Evolutionary conservation across 1,284 basidiomycete species (phyloP).

Genomic region (Rhodofomes roseus): DNA sequence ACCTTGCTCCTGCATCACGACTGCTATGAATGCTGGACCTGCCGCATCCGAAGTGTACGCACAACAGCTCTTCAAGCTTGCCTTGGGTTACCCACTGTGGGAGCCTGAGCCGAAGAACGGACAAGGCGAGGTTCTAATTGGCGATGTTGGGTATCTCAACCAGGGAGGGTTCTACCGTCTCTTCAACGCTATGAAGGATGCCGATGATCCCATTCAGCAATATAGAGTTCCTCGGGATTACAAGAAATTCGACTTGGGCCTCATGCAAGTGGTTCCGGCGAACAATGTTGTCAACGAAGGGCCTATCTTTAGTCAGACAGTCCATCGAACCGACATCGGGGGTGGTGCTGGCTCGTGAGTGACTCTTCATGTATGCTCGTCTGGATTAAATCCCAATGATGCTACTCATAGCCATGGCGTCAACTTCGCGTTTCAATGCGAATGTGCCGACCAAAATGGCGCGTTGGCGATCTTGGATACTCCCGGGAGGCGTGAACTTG

Average conservation of each 20-base stretch:
- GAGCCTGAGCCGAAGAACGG: conserved; percentile 10
- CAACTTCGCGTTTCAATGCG: not conserved
- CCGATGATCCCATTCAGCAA: not conserved
- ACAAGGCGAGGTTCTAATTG: conserved; percentile 9
- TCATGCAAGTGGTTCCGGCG: not conserved
- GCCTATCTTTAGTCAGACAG: not conserved
- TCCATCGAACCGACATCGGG: not conserved
- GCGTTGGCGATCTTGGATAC: not conserved
- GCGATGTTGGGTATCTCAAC: conserved; percentile 14
- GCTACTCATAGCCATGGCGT: not conserved
- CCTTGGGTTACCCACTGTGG: conserved; percentile 11
- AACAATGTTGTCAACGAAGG: not conserved
- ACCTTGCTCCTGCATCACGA: not conserved
- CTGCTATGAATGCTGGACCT: not conserved
- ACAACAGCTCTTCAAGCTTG: conserved; percentile 10
- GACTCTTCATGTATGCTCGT: not conserved
- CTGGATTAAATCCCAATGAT: not conserved
- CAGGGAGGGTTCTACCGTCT: conserved; percentile 13
- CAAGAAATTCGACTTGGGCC: not conserved
- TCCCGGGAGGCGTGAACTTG: not conserved
- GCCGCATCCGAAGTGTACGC: conserved; percentile 4
- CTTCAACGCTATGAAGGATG: conserved; percentile 10
- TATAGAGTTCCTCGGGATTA: not conserved
- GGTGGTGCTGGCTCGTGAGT: not conserved
- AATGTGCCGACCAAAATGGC: not conserved